Percentiles rank a stretch among this genome's conserved stretches.
Conservation (phyloP, 805 yeast genomes). For the Kluyveromyces dobzhanskii region DNA sequence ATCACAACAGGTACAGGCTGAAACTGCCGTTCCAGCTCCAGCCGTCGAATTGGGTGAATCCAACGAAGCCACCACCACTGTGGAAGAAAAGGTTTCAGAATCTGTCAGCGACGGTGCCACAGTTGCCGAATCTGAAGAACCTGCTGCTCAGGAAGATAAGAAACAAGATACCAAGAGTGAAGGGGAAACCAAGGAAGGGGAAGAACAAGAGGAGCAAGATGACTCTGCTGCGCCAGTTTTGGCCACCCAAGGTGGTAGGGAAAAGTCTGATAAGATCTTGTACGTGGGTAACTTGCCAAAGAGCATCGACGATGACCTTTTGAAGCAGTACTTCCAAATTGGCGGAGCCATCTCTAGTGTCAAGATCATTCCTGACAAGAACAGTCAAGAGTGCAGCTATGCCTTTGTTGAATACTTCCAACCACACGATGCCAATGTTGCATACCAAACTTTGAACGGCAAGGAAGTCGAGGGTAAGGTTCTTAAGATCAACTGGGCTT, state of each 20-base stretch:
- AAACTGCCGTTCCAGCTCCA: background rate
- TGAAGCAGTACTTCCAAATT: constrained; percentile 53
- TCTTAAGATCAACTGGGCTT: constrained; percentile 74
- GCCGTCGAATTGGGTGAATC: background rate
- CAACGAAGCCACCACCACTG: constrained; percentile 1
- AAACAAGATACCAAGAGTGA: background rate
- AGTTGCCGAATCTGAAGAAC: background rate
- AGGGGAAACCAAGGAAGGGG: background rate
- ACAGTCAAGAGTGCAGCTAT: constrained; percentile 63
- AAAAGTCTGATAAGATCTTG: constrained; percentile 59
- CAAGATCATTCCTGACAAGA: constrained; percentile 70
- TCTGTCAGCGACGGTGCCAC: background rate
- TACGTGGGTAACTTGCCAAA: constrained; percentile 72
- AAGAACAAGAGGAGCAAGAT: constrained; percentile 8
- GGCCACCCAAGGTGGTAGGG: constrained; percentile 76
- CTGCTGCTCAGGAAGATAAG: background rate
- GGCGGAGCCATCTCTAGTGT: constrained; percentile 56
- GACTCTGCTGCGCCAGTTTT: constrained; percentile 45
- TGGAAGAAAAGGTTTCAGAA: no score
- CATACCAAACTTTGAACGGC: constrained; percentile 55
- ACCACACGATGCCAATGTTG: constrained; percentile 51
- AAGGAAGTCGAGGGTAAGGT: constrained; percentile 44
- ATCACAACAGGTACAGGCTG: constrained; percentile 1
- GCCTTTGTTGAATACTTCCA: constrained; percentile 72
- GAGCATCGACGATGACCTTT: constrained; percentile 51